Base-by-base conservation (phyloP, 441 rosid genomes). In the Euphorbia corollata region DNA sequence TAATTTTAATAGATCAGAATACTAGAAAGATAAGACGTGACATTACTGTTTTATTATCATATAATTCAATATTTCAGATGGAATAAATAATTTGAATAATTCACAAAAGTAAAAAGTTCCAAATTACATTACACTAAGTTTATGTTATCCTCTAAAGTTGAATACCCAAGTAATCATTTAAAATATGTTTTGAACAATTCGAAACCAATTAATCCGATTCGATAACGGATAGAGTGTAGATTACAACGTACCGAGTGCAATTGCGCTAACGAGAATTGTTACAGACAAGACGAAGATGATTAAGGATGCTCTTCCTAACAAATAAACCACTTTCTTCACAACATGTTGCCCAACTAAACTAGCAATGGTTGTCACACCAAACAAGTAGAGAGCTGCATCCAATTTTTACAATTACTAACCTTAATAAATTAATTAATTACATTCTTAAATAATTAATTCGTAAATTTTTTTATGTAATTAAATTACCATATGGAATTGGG, bases 291-390 rank as follows among this genome's bases (percentile, higher is more conserved):
- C 75, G 79, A 85, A 86, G 73, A 86, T 80, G 59, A 86, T 81
- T 18, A 83, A 47, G 36, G 91, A 86, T 59, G 86, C 86, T 77
- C 91, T 85, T 24, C 84, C 85, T 2, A 86, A 65, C 39, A 84
- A 55, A 27, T 57, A 53, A 61, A 85, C 72, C 38, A 82, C 68
- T 75, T 59, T 85, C 19, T 78, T 72, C 6, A 86, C 86, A 8
- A 85, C 71, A 69, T 70, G 70, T 63, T 86, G 91, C 65, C 85
- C 91, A 2, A 63, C 76, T 16, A 86, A 48, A 34, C 85, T 88
- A 36, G 89, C 83, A 34, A 80, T 27, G 13, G 83, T 79, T 7
- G 84, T 68, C 78, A 84, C 87, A 3, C 57, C 80, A 60, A 75
- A 66, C 8, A 83, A 71, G 74, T 81, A 86, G 24, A 83, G 72